Evolutionary conservation across 73 alveolate genomes (phyloP).

Genomic region (Paramecium tetraurelia): DNA sequence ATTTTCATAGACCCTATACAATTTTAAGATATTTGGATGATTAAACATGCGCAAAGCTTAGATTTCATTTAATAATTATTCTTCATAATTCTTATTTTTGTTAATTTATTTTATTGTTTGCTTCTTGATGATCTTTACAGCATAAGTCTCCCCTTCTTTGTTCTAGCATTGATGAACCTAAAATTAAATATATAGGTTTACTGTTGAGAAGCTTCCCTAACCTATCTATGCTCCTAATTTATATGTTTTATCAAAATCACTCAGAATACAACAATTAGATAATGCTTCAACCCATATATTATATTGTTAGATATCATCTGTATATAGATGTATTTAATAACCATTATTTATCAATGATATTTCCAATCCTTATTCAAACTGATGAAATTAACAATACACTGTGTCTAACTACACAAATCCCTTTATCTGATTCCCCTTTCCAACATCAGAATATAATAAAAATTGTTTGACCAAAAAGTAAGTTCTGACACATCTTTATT

Average conservation of each 20-base stretch:
- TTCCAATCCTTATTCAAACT: neutral
- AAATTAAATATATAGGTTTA: neutral
- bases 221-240: neutral
- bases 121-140: constrained; percentile 2
- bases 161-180: constrained; percentile 21
- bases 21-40: constrained; percentile 13
- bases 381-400: neutral
- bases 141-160: neutral
- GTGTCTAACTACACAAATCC: constrained; percentile 29
- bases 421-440: neutral
- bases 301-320: neutral
- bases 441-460: constrained; percentile 24
- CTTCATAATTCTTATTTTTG: constrained; percentile 11
- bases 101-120: neutral
- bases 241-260: constrained; percentile 16
- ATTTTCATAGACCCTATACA: constrained; percentile 1
- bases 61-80: neutral
- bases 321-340: neutral
- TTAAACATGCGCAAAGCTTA: neutral
- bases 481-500: constrained; percentile 36
- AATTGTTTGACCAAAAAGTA: constrained; percentile 20
- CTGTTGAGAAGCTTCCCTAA: constrained; percentile 18
- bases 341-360: neutral
- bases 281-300: constrained; percentile 23
- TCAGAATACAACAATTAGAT: constrained; percentile 8